phyloP scores from a whole-genome alignment of 352 stramenopile species.

The Elongisporangium undulatum region DNA sequence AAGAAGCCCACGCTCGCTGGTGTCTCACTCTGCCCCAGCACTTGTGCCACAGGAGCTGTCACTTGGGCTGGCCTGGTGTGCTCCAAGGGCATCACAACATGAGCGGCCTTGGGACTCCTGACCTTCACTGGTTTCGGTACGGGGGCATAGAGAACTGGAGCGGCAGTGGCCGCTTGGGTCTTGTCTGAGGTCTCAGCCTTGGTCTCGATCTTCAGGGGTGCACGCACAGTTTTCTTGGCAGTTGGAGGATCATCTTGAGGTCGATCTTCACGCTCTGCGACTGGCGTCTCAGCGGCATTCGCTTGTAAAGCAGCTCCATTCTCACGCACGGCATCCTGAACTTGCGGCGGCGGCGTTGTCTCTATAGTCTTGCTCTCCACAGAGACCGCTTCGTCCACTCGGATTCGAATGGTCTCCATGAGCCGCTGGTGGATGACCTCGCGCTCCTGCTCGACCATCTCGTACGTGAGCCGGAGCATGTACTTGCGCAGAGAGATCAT shows the following conservation, averaged over 20 bases:
- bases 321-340: not conserved
- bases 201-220: not conserved
- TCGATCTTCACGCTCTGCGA: not conserved
- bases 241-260: not conserved
- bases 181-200: not conserved
- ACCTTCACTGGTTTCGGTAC: not conserved
- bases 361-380: not conserved
- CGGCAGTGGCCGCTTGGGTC: not conserved
- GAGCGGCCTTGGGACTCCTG: not conserved
- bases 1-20: conserved; percentile 12
- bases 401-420: conserved; percentile 21
- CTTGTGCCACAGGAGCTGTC: not conserved
- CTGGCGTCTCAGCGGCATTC: not conserved
- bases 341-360: too few species aligned
- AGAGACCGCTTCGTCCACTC: conserved; percentile 4
- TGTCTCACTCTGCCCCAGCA: not conserved
- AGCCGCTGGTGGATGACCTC: conserved; percentile 37
- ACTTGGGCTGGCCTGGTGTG: not conserved
- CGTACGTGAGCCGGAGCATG: conserved; percentile 42
- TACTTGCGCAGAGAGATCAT: conserved; percentile 55
- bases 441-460: conserved; percentile 54
- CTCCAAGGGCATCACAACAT: not conserved
- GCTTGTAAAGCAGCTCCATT: not conserved
- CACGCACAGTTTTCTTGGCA: not conserved
- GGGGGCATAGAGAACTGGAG: not conserved